A percentile compares a stretch with the other conserved stretches of the same genome.
phyloP scores from a whole-genome alignment of 345 rosid genomes.

The Trapa incisa region DNA sequence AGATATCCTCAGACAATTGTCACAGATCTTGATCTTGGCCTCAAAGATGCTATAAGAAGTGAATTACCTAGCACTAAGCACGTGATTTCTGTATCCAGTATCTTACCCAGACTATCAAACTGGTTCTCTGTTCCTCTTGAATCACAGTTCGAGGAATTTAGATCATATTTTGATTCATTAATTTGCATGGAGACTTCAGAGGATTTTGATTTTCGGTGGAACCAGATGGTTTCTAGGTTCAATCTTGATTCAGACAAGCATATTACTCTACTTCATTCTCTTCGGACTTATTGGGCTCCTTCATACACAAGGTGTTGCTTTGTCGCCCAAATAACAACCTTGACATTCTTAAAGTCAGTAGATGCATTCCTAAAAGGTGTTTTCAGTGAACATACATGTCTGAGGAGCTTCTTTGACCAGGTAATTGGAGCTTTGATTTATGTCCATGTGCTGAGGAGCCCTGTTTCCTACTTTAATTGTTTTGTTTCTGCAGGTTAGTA shows the following conservation, averaged over 20 bases:
- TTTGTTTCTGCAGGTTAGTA: constrained; percentile 36
- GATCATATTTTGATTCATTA: constrained; percentile 54
- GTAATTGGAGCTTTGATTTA: constrained; percentile 13
- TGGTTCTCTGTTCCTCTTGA: constrained; percentile 76
- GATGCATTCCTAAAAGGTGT: constrained; percentile 50
- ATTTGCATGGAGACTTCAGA: constrained; percentile 43
- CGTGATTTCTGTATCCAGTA: constrained; percentile 49
- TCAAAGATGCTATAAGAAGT: constrained; percentile 65
- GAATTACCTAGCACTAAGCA: constrained; percentile 74
- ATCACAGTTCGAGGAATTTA: constrained; percentile 58
- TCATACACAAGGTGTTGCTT: constrained; percentile 50
- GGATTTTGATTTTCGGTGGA: constrained; percentile 81
- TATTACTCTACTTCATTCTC: constrained; percentile 52
- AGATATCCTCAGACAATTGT: constrained; percentile 65
- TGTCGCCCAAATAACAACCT: constrained; percentile 53
- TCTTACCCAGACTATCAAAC: constrained; percentile 64
- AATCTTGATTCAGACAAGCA: constrained; percentile 75
- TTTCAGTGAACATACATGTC: constrained; percentile 43
- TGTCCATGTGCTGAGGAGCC: background rate
- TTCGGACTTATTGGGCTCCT: constrained; percentile 54
- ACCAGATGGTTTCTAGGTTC: constrained; percentile 51
- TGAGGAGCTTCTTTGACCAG: constrained; percentile 72
- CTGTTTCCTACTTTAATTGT: background rate
- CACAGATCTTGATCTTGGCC: constrained; percentile 69
- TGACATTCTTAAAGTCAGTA: constrained; percentile 48